Conservation (phyloP, 192 early-diverging fungal species). For the Backusella tarrabulga region DNA sequence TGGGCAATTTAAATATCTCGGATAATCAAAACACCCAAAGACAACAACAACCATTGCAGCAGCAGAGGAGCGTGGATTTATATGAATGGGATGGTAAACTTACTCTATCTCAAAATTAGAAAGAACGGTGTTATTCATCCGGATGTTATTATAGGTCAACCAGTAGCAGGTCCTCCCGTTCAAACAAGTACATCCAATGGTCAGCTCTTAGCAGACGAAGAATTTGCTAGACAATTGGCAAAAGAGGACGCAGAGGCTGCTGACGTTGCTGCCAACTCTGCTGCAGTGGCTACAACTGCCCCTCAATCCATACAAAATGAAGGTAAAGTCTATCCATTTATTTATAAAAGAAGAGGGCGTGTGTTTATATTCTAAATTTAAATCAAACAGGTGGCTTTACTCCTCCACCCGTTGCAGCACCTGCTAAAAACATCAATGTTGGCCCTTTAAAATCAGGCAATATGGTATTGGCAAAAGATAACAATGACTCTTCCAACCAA, state of each 20-base stretch:
- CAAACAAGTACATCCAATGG: constrained; percentile 39
- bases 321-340: background rate
- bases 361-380: background rate
- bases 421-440: background rate
- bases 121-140: background rate
- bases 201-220: constrained; percentile 49
- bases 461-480: background rate
- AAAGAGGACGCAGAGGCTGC: constrained; percentile 6
- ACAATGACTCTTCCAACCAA: background rate
- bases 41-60: background rate
- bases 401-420: background rate
- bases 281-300: background rate
- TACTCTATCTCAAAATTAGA: background rate
- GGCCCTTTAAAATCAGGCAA: background rate
- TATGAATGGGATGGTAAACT: constrained; percentile 20
- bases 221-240: constrained; percentile 50
- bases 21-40: constrained; percentile 9
- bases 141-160: background rate
- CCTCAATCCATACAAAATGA: background rate
- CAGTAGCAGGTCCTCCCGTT: background rate
- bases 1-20: constrained; percentile 24
- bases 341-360: background rate
- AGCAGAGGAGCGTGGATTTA: background rate
- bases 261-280: background rate
- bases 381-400: background rate